Percentiles rank a stretch among this genome's conserved stretches.
These are phyloP conservation scores for Arthrinium puccinioides DNA, from an alignment of 2,329 filamentous ascomycete species.

Conservation along the genomic window DNA sequence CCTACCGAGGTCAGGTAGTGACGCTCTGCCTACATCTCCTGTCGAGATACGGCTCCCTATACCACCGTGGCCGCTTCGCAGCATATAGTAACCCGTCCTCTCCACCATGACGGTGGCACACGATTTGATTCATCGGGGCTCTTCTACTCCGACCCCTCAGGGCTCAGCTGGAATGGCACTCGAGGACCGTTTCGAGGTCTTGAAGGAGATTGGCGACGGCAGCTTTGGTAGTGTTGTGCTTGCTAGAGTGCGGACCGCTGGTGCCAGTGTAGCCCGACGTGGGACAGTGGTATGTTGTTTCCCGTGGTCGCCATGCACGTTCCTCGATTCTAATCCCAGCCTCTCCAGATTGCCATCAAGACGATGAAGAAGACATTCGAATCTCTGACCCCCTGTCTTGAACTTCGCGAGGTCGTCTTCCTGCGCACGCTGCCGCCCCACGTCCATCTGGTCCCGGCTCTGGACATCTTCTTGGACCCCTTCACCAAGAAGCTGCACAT, in stretches of 20 bases:
- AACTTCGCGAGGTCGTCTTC: constrained; percentile 95
- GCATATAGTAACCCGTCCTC: constrained; percentile 10
- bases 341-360: constrained; percentile 90
- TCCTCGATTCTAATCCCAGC: background rate
- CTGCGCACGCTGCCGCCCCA: constrained; percentile 81
- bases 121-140: constrained; percentile 64
- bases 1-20: constrained; percentile 17
- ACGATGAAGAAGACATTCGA: constrained; percentile 99
- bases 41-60: constrained; percentile 3
- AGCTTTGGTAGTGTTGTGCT: constrained; percentile 96
- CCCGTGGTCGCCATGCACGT: background rate
- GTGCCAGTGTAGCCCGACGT: constrained; percentile 78
- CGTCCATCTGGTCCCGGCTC: constrained; percentile 87
- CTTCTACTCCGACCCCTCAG: constrained; percentile 43
- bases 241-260: constrained; percentile 84
- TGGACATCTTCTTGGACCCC: constrained; percentile 97
- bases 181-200: constrained; percentile 90
- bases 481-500: constrained; percentile 96
- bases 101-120: constrained; percentile 68
- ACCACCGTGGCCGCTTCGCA: constrained; percentile 7
- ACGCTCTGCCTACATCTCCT: constrained; percentile 11
- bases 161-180: constrained; percentile 50
- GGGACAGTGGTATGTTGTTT: constrained; percentile 74
- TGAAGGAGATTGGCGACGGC: constrained; percentile 98
- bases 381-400: constrained; percentile 80